A percentile compares a stretch with the other conserved stretches of the same genome.
Evolutionary conservation across 345 rosid genomes (phyloP).

Genomic region (Brassica juncea): DNA sequence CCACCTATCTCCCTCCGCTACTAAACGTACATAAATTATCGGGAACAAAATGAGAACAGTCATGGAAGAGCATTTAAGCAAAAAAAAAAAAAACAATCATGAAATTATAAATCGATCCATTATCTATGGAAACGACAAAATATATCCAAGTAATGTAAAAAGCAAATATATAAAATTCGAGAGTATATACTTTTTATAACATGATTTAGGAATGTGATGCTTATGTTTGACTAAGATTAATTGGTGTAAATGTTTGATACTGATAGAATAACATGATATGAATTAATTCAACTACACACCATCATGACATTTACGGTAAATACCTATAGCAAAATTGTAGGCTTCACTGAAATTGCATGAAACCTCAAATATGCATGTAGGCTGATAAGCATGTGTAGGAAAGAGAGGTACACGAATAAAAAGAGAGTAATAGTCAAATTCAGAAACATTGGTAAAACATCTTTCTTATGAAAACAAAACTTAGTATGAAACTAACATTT

Average conservation of each 20-base stretch:
- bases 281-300: background rate
- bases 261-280: background rate
- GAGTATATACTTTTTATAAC: background rate
- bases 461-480: too few species aligned
- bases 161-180: background rate
- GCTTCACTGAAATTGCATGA: slow-evolving; percentile 4
- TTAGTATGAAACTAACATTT: too few species aligned
- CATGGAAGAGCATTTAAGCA: too few species aligned
- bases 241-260: background rate
- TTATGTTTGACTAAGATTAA: background rate
- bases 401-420: background rate
- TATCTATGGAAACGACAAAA: background rate
- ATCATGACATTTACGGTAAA: background rate
- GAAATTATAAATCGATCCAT: background rate
- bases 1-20: too few species aligned
- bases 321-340: background rate
- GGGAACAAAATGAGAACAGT: too few species aligned
- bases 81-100: background rate
- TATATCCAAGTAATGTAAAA: background rate
- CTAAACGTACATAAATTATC: too few species aligned
- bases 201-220: background rate
- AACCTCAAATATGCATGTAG: background rate
- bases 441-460: background rate
- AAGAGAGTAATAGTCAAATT: background rate
- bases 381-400: background rate